Percentiles rank a stretch among this genome's conserved stretches.
Evolutionary conservation across 495 filamentous ascomycete genomes (phyloP).

Genomic region (Astrothelium subdiscretum): DNA sequence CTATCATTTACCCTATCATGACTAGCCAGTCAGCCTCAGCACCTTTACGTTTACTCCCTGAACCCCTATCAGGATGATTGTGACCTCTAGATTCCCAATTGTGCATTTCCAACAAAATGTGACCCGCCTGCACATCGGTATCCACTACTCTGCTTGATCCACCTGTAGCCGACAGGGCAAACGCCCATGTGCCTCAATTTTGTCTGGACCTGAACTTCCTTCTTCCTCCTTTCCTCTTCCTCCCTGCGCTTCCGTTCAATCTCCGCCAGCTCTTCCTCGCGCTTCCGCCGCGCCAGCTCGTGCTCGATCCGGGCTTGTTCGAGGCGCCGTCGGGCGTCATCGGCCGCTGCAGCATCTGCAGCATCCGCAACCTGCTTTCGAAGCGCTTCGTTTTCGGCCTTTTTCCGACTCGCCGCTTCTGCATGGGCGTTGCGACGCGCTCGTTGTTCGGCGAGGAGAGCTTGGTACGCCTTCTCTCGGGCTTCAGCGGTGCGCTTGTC

Average conservation of each 20-base stretch:
- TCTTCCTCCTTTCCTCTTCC: constrained; percentile 19
- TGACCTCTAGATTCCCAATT: too few species aligned
- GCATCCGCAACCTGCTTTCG: constrained; percentile 3
- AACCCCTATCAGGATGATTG: too few species aligned
- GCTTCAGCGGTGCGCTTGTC: constrained; percentile 6
- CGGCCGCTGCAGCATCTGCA: constrained; percentile 3
- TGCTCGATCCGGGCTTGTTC: constrained; percentile 6
- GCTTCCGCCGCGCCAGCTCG: constrained; percentile 18
- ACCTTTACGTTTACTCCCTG: too few species aligned
- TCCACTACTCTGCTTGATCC: constrained; percentile 27
- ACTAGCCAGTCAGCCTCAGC: too few species aligned
- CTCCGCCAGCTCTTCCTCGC: constrained; percentile 29
- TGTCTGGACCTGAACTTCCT: constrained; percentile 17
- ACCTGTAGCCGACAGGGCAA: constrained; percentile 25
- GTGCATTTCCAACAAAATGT: constrained; percentile 32
- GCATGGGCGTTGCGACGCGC: not conserved
- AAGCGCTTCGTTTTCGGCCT: constrained; percentile 5
- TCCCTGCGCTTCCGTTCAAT: constrained; percentile 25
- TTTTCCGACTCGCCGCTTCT: not conserved
- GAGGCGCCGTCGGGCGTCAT: constrained; percentile 8
- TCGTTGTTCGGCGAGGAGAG: not conserved
- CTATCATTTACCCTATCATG: too few species aligned
- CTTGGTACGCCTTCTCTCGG: not conserved
- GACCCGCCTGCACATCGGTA: constrained; percentile 44
- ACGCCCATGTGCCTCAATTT: constrained; percentile 26